These are phyloP conservation scores for Saprolegnia parasitica DNA, from an alignment of 352 stramenopile species.

Conservation along the genomic window DNA sequence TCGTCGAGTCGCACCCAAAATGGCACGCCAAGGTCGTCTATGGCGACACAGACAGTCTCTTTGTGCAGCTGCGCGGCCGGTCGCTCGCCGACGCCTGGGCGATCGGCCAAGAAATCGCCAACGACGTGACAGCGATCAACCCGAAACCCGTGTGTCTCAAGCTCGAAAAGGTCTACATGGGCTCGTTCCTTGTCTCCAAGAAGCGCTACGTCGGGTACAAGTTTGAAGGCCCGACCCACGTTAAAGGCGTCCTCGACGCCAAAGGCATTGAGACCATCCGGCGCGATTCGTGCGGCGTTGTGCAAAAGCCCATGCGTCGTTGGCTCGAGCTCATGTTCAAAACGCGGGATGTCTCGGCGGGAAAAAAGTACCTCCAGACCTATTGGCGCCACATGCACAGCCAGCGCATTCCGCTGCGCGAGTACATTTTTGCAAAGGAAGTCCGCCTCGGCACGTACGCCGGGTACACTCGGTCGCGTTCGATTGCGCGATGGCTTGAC, in stretches of 20 bases:
- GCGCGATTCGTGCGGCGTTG: constrained; percentile 88
- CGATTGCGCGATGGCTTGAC: constrained; percentile 5
- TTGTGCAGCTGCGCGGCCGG: constrained; percentile 94
- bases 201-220: constrained; percentile 92
- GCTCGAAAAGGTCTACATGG: constrained; percentile 91
- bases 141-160: constrained; percentile 84
- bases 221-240: constrained; percentile 60
- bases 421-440: constrained; percentile 85
- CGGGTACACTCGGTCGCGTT: neutral
- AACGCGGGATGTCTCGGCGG: constrained; percentile 61
- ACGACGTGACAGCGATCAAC: constrained; percentile 77
- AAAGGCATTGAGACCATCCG: constrained; percentile 93
- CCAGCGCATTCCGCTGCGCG: constrained; percentile 51
- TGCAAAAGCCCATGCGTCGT: constrained; percentile 62
- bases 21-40: constrained; percentile 93
- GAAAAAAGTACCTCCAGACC: constrained; percentile 56
- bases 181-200: constrained; percentile 91
- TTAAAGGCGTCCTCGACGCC: constrained; percentile 62
- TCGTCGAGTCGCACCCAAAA: constrained; percentile 80
- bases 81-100: constrained; percentile 92
- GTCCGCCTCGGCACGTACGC: constrained; percentile 78
- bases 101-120: constrained; percentile 89
- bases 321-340: constrained; percentile 64
- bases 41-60: constrained; percentile 98
- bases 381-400: constrained; percentile 71